These are phyloP conservation scores for Pholiota molesta DNA, from an alignment of 768 basidiomycete genomes.

Conservation along the genomic window DNA sequence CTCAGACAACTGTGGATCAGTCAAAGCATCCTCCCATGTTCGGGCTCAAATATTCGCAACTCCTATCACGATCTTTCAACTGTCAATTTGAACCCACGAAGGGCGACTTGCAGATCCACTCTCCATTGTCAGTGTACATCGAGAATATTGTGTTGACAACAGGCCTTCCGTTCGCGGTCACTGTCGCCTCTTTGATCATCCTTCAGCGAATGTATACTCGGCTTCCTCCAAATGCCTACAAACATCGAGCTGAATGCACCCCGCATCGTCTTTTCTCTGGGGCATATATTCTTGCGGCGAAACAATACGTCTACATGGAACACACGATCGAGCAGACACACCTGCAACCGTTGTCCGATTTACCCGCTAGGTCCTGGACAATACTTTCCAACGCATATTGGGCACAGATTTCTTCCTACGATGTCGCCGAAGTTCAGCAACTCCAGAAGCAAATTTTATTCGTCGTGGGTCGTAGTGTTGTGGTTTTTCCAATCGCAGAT, in stretches of 20 bases:
- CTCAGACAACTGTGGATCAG: not conserved
- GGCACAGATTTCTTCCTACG: conserved; percentile 16
- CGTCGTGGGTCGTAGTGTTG: conserved; percentile 18
- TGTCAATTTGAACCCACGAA: conserved; percentile 5
- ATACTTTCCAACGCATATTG: conserved; percentile 17
- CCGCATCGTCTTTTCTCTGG: conserved; percentile 20
- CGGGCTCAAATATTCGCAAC: conserved; percentile 4
- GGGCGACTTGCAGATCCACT: conserved; percentile 1
- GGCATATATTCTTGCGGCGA: conserved; percentile 21
- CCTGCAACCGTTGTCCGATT: conserved; percentile 1
- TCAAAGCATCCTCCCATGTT: conserved; percentile 13
- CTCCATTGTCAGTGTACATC: conserved; percentile 17
- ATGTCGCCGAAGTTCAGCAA: conserved; percentile 13
- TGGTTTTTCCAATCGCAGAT: conserved; percentile 16
- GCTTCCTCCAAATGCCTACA: conserved; percentile 9
- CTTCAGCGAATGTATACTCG: conserved; percentile 21
- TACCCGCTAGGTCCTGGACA: not conserved
- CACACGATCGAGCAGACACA: conserved; percentile 2
- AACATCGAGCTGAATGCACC: conserved; percentile 11
- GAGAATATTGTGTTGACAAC: conserved; percentile 18
- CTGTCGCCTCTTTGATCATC: conserved; percentile 19
- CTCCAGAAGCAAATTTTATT: conserved; percentile 14
- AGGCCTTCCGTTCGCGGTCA: conserved; percentile 16
- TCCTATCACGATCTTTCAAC: conserved; percentile 11
- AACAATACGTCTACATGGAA: conserved; percentile 14